Evolutionary conservation across 768 basidiomycete species (phyloP), one percentile per base, ranked within the genome.

Genomic region (Lactarius deliciosus): DNA sequence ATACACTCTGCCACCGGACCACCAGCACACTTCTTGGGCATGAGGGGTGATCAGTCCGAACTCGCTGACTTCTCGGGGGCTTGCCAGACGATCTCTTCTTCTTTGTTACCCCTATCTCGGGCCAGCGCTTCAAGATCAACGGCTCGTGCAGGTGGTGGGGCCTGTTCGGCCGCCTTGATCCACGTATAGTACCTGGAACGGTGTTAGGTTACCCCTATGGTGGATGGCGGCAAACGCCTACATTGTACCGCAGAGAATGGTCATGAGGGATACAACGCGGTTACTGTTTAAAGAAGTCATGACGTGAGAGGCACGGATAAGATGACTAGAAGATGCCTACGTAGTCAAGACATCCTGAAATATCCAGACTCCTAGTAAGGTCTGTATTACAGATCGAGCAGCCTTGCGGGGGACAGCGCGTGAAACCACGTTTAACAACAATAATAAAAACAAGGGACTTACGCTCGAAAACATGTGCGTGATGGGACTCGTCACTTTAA

Each of bases 381-480:
- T 93, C 75, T 96, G 93, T 28, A 96, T 79, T 22, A 94, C 93
- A 8, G 91, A 91, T 64, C 90, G 82, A 9, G 89, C 89, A 34
- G 92, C 89, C 91, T 90, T 54, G 18, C 20, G 40, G 16, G 36
- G 34, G 10, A 25, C 30, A 40, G 30, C 15, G 30, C 15, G 28
- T 61, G 18, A 61, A 25, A 45, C 32, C 40, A 25, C 20, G 28
- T 13, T 50, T 36, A 16, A 30, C 18, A 9, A n/a, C 32, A 34
- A 56, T 40, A 34, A 56, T 63, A 16, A 45, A 38, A 38, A 62
- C 1, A 36, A 40, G 45, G 47, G 32, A 81, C 87, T 74, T 71
- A 90, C 89, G 69, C 83, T 88, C 18, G 87, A 87, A 77, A 93
- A 90, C 90, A 92, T 93, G 74, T 92, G 92, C 1, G 90, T 92